These are phyloP conservation scores for Rhodotorula babjevae DNA, from an alignment of 768 basidiomycete genomes.

Conservation along the genomic window DNA sequence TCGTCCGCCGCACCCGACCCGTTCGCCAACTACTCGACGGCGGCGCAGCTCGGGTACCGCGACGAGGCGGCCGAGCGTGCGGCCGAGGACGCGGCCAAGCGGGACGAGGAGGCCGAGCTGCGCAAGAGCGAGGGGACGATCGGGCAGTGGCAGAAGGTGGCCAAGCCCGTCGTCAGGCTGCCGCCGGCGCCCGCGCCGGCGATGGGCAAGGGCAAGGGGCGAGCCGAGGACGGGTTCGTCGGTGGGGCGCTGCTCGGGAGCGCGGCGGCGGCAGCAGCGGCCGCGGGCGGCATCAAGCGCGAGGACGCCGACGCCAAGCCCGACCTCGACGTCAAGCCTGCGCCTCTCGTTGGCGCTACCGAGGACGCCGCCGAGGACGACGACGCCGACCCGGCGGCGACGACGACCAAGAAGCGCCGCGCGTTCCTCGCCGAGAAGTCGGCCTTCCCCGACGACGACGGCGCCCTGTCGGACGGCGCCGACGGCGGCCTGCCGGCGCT, in stretches of 20 bases:
- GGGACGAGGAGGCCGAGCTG: conserved; percentile 54
- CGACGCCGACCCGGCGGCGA: background rate
- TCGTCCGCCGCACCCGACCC: conserved; percentile 38
- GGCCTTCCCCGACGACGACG: background rate
- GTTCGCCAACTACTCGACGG: conserved; percentile 79
- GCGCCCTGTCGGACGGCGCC: conserved; percentile 17
- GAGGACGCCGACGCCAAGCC: conserved; percentile 4
- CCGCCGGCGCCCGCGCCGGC: no score
- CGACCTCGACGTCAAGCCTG: no score
- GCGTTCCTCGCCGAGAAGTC: conserved; percentile 23
- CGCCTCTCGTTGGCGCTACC: no score
- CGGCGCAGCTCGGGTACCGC: conserved; percentile 70
- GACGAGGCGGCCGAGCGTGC: conserved; percentile 69
- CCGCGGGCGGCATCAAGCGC: background rate
- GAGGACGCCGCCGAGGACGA: no score
- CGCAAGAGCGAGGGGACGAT: conserved; percentile 31
- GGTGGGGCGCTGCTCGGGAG: background rate
- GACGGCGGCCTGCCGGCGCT: background rate
- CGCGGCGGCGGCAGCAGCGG: no score
- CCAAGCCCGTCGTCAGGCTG: no score
- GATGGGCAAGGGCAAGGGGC: background rate
- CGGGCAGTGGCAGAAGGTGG: conserved; percentile 34
- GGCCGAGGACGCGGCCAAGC: conserved; percentile 48
- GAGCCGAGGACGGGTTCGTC: background rate
- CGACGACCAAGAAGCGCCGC: background rate